A percentile compares a stretch with the other conserved stretches of the same genome.
Conservation (phyloP, 2,329 filamentous ascomycete species). For the Stagonosporopsis tanaceti region DNA sequence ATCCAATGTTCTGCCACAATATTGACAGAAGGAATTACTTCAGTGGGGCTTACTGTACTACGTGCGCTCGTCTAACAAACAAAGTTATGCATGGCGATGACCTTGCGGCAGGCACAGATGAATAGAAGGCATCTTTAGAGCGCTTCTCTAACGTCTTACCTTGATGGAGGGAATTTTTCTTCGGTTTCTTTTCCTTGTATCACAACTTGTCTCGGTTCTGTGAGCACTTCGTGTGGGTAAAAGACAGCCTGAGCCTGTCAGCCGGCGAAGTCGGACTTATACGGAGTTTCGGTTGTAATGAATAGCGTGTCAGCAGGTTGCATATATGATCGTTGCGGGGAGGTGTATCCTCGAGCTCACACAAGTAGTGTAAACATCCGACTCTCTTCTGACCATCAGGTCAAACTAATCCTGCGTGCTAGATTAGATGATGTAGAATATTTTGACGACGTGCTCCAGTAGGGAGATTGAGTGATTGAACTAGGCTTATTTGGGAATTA, state of each 20-base stretch:
- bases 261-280: slow-evolving; percentile 60
- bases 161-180: too few relatives aligned
- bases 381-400: background rate
- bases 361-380: slow-evolving; percentile 59
- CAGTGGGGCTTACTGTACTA: background rate
- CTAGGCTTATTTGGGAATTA: slow-evolving; percentile 2
- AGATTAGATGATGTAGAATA: background rate
- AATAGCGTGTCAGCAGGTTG: background rate
- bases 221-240: too few relatives aligned
- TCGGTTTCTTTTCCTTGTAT: too few relatives aligned
- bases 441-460: background rate
- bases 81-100: background rate
- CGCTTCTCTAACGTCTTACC: background rate
- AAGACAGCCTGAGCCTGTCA: too few relatives aligned
- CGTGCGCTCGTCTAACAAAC: background rate
- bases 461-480: background rate
- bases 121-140: background rate
- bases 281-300: background rate
- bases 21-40: background rate
- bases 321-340: background rate
- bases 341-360: too few relatives aligned
- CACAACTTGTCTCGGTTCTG: too few relatives aligned
- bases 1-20: background rate
- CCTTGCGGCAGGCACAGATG: background rate
- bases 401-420: background rate